Evolutionary conservation across 164 flowering plant genomes (phyloP), one percentile per base, ranked within the genome.

Genomic region (Liriodendron chinense): DNA sequence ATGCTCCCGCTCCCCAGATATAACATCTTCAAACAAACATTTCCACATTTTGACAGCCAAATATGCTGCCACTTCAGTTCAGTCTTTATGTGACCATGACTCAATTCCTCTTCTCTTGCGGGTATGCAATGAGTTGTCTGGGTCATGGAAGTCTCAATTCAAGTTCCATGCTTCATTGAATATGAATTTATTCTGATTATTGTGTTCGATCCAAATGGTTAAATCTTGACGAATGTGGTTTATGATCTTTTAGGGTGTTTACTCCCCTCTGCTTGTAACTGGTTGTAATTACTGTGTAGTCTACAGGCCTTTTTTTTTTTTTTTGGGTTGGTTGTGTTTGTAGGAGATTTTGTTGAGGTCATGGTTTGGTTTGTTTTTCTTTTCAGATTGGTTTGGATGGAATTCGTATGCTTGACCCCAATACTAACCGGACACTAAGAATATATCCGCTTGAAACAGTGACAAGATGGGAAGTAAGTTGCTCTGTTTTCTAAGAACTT

Each of bases 361-460:
- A 50, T 50, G 12, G 2, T 13, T 73, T 76, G 43, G 26, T 26
- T n/a, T 26, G 9, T 9, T 66, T 59, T 71, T 22, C 13, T 78
- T 81, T 72, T 77, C 88, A 95, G 99, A 86, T 95, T 86, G 98
- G 96, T 69, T 77, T 95, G 82, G 99, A 95, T 87, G 99, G 99
- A 24, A 89, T 95, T 80, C 98, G 91, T 12, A 93, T 95, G 97
- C 95, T 95, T 81, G 99, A 95, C 80, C 96, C 97, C 20, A 87
- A 74, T 73, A 89, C 90, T 8, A 85, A 83, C 65, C 83, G 98
- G 76, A 93, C 89, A 16, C 80, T 93, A 82, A 93, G 99, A 85
- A 95, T 93, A 71, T 95, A 95, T 83, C 92, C 97, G 10, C 91
- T 95, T 67, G 99, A 95, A 80, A 91, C 80, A 16, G 85, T 95